phyloP scores from a whole-genome alignment of 768 basidiomycete genomes.

The Trametes maxima region DNA sequence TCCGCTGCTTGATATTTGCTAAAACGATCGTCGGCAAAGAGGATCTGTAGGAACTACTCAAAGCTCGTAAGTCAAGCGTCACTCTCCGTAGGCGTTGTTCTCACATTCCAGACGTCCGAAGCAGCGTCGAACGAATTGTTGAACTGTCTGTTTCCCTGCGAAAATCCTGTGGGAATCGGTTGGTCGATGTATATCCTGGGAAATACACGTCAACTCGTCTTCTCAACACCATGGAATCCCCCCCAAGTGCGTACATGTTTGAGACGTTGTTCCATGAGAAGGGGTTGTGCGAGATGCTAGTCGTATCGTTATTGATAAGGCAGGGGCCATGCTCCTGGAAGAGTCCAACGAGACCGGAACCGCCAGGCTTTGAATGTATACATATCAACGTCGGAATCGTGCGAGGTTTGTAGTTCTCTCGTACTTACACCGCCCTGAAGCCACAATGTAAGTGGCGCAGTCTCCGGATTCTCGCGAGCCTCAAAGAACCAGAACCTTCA shows the following conservation, averaged over 20 bases:
- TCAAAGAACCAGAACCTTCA: slow-evolving; percentile 71
- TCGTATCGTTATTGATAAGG: slow-evolving; percentile 55
- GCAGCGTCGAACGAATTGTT: slow-evolving; percentile 57
- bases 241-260: slow-evolving; percentile 39
- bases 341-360: slow-evolving; percentile 39
- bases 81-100: background rate
- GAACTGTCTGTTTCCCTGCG: slow-evolving; percentile 51
- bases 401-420: background rate
- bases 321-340: slow-evolving; percentile 44
- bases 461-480: slow-evolving; percentile 58
- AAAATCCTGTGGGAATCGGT: slow-evolving; percentile 64
- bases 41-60: slow-evolving; percentile 55
- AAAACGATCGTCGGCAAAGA: slow-evolving; percentile 56
- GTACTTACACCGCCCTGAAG: slow-evolving; percentile 54
- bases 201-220: background rate
- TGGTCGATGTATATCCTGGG: slow-evolving; percentile 58
- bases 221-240: background rate
- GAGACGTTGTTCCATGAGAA: slow-evolving; percentile 60
- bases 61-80: background rate
- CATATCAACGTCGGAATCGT: background rate
- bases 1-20: slow-evolving; percentile 44
- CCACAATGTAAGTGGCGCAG: slow-evolving; percentile 66
- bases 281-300: slow-evolving; percentile 50
- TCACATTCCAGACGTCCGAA: slow-evolving; percentile 51
- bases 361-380: slow-evolving; percentile 34